Percentiles rank a stretch among this genome's conserved stretches.
Evolutionary conservation across 176 grass and related monocot species (phyloP).

Genomic region (Saccharum officinarum): DNA sequence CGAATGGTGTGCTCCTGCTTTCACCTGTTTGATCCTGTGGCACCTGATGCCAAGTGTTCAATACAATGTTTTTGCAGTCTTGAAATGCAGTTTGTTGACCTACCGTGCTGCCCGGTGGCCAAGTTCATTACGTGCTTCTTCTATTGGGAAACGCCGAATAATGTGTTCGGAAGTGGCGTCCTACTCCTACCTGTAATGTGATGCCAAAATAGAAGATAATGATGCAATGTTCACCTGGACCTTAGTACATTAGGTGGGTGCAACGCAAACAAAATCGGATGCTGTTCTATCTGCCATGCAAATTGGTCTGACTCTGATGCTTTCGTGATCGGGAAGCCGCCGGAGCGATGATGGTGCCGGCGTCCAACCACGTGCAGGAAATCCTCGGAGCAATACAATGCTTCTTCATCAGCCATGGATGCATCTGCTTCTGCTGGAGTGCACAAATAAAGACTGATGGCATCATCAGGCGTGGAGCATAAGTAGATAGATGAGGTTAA

Average conservation of each 20-base stretch:
- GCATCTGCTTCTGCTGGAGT: conserved; percentile 8
- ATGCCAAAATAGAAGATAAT: background rate
- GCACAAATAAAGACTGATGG: conserved; percentile 13
- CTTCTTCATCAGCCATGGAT: background rate
- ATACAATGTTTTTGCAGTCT: conserved; percentile 49
- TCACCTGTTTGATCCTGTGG: conserved; percentile 13
- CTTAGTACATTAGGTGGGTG: background rate
- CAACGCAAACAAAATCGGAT: conserved; percentile 26
- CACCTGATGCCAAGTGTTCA: conserved; percentile 43
- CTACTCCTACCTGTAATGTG: background rate
- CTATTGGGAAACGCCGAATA: background rate
- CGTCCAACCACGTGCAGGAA: conserved; percentile 25
- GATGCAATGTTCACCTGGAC: background rate
- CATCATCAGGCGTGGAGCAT: conserved; percentile 1
- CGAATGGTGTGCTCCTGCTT: conserved; percentile 29
- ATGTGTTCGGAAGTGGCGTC: background rate
- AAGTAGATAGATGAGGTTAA: conserved; percentile 10
- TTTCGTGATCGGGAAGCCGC: conserved; percentile 43
- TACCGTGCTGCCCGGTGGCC: background rate
- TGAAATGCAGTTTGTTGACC: conserved; percentile 48
- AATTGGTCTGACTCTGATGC: conserved; percentile 33
- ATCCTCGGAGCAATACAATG: background rate
- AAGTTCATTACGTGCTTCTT: background rate
- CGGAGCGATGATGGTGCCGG: background rate
- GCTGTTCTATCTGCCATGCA: conserved; percentile 14